Conservation (phyloP, 306 rosid species). For the Argentina anserina region DNA sequence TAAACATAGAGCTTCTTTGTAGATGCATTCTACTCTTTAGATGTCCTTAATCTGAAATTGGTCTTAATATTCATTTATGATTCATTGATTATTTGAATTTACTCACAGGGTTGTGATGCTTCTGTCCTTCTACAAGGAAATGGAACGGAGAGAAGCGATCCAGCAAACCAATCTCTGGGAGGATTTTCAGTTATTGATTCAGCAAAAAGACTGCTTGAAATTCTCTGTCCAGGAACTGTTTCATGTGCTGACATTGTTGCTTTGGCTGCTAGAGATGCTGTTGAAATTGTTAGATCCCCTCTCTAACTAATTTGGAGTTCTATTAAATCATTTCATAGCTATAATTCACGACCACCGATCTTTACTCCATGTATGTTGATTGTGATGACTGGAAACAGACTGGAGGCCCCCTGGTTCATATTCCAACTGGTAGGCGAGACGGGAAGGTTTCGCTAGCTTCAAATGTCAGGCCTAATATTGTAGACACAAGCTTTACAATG, state of each 20-base stretch:
- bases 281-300: slow-evolving; percentile 54
- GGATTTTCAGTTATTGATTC: slow-evolving; percentile 75
- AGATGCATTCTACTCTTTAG: not conserved
- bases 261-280: slow-evolving; percentile 89
- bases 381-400: slow-evolving; percentile 41
- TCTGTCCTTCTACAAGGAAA: slow-evolving; percentile 77
- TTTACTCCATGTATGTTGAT: slow-evolving; percentile 5
- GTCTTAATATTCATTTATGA: not conserved
- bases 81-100: not conserved
- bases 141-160: slow-evolving; percentile 71
- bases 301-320: slow-evolving; percentile 5
- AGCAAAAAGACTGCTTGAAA: slow-evolving; percentile 62
- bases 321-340: slow-evolving; percentile 1
- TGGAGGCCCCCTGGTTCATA: slow-evolving; percentile 68
- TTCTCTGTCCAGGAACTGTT: slow-evolving; percentile 72
- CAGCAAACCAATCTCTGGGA: slow-evolving; percentile 74
- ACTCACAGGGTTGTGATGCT: slow-evolving; percentile 81
- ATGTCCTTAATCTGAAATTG: not conserved
- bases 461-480: slow-evolving; percentile 81
- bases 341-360: not conserved
- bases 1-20: slow-evolving; percentile 13
- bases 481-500: slow-evolving; percentile 76
- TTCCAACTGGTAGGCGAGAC: slow-evolving; percentile 82
- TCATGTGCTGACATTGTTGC: slow-evolving; percentile 91
- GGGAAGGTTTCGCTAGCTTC: slow-evolving; percentile 70